phyloP scores from a whole-genome alignment of 768 basidiomycete species.

The Panaeolus papilionaceus region DNA sequence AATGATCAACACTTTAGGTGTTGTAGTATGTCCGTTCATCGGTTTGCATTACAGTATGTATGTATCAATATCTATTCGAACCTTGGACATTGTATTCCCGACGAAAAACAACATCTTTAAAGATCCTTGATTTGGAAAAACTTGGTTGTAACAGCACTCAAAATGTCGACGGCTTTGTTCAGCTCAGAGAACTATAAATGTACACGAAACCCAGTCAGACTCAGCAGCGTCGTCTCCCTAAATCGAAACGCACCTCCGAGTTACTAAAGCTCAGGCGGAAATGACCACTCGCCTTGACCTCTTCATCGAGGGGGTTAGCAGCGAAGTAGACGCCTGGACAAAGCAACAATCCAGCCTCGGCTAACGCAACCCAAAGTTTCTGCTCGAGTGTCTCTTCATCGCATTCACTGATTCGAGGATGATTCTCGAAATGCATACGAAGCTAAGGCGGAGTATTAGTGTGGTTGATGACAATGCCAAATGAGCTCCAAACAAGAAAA shows the following conservation, averaged over 20 bases:
- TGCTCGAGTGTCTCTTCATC: slow-evolving; percentile 54
- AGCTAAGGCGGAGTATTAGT: background rate
- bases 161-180: slow-evolving; percentile 55
- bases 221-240: background rate
- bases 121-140: slow-evolving; percentile 39
- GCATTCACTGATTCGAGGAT: slow-evolving; percentile 48
- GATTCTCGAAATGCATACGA: slow-evolving; percentile 52
- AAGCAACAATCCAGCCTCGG: slow-evolving; percentile 66
- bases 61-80: slow-evolving; percentile 7
- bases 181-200: slow-evolving; percentile 34
- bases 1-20: background rate
- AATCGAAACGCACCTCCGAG: slow-evolving; percentile 45
- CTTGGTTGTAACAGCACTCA: slow-evolving; percentile 48
- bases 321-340: slow-evolving; percentile 59
- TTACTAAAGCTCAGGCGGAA: slow-evolving; percentile 65
- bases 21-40: background rate
- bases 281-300: slow-evolving; percentile 47
- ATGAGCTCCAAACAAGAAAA: no score
- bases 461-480: no score
- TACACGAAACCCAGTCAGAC: background rate
- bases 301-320: slow-evolving; percentile 32
- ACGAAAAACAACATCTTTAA: no score
- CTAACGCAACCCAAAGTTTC: slow-evolving; percentile 65
- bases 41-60: background rate
- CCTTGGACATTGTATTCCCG: background rate